Evolutionary conservation across 345 rosid species (phyloP), one percentile per base, ranked within the genome.

Genomic region (Eutrema japonicum): DNA sequence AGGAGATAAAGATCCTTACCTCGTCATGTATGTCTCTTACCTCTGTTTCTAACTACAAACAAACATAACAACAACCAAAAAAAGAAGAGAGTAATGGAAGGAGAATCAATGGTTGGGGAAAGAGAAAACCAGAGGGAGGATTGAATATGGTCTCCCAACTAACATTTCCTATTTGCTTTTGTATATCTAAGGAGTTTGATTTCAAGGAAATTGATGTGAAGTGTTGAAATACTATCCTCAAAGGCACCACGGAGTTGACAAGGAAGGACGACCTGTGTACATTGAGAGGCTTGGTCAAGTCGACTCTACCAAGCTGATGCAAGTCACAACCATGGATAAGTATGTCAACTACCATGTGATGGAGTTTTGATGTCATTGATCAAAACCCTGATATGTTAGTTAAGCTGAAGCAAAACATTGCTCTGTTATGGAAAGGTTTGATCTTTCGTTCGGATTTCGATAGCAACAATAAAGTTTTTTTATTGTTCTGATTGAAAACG

Each of bases 221-320:
- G 22, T 18, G 22, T 18, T 18, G 22, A 18, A 18, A 86, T 95
- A 18, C 68, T 94, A 94, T 74, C 97, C 98, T 6, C 98, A 91
- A 78, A 97, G 98, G 41, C 84, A 94, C 80, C 98, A 94, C 49
- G 98, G 98, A 49, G 85, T 91, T 67, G 98, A 91, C 51, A 94
- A 83, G 74, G 98, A 94, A 2, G 98, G 98, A 38, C 81, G 92
- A n/a, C 98, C 98, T 0, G 86, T 91, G 57, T 94, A 94, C 76
- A 86, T 92, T 49, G 99, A 94, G 85, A 88, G 87, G 76, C 75
- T 94, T 40, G 97, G 99, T 60, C 83, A 57, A 81, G 96, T 90
- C 16, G 99, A 94, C 70, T 77, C 97, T 62, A 78, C 74, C 74
- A 95, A 92, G 87, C 83, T 95, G 79, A 52, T 95, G 97, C 97